Base-by-base conservation (phyloP, 352 stramenopile species). In the Phytophthora quininea region DNA sequence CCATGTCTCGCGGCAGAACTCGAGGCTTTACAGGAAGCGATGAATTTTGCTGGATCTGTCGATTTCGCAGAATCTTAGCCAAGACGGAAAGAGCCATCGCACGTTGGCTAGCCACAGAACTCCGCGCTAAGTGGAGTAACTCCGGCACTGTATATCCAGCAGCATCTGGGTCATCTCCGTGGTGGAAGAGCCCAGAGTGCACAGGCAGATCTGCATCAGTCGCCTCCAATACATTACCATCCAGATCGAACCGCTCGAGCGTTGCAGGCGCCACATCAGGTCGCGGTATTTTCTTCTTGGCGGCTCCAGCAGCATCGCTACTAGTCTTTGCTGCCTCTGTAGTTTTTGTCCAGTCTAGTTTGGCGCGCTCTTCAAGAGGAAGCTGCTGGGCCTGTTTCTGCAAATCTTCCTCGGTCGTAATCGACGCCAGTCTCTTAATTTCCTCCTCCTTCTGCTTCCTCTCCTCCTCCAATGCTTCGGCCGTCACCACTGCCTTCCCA, bases 151-250 rank as follows among this genome's bases (percentile, higher is more conserved):
- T 95, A 66, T 94, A 95, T 3, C 88, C 88, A 1, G 88, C 74
- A 30, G 71, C 78, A 0, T 93, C 75, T 0, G 86, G 88, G 15
- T 93, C 81, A 45, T 94, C 84, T 0, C 88, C 88, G 52, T 95
- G 88, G 52, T 95, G 88, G 52, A 91, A 94, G 0, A 95, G 73
- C 12, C 88, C 88, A 1, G 88, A 92, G 49, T 91, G 79, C 19
- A 66, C 58, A 7, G 82, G 78, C 4, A 79, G 48, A 8, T 73
- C 47, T 1, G 51, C 50, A 33, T 62, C 52, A 3, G 69, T 71
- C 0, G 54, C 59, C 24, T 65, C 37, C 3, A 90, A 46, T 8
- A 71, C 29, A 0, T 79, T 54, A 3, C 88, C 88, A 29, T 90
- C 64, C 48, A 95, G 78, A 62, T 92, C 86, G 63, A 93, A 91